Conservation (phyloP, 441 rosid species). For the Isatis lusitanica region DNA sequence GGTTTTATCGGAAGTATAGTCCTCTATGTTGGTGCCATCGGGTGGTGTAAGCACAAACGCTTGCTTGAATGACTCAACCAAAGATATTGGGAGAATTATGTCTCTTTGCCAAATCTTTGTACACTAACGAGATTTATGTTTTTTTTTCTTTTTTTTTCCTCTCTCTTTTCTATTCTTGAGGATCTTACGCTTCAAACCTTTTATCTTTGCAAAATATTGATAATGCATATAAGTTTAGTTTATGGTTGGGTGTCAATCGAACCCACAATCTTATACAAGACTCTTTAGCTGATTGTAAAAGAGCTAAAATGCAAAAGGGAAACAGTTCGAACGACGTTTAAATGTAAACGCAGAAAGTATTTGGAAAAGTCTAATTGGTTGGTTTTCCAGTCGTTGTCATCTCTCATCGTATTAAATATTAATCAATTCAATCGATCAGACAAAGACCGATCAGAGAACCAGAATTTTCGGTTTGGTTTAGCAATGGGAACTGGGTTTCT, state of each 20-base stretch:
- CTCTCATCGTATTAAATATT: not conserved
- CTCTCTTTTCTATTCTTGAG: not conserved
- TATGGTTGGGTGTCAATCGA: too few relatives aligned
- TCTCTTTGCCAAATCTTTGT: not conserved
- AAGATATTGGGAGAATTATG: not conserved
- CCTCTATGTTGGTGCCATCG: conserved; percentile 70
- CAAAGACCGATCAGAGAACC: not conserved
- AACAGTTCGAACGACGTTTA: too few relatives aligned
- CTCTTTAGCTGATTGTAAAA: too few relatives aligned
- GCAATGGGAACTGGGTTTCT: not conserved
- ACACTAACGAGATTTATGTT: not conserved
- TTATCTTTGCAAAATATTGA: not conserved
- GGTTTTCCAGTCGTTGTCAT: not conserved
- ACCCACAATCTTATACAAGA: too few relatives aligned
- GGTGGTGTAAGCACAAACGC: conserved; percentile 83
- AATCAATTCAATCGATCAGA: not conserved
- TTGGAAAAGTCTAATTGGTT: too few relatives aligned
- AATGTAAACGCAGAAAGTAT: too few relatives aligned
- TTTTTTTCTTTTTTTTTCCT: not conserved
- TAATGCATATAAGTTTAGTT: too few relatives aligned
- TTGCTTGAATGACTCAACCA: conserved; percentile 48
- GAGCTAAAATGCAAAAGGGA: too few relatives aligned
- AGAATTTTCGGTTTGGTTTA: not conserved
- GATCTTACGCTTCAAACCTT: not conserved
- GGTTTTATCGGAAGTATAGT: conserved; percentile 55